These are phyloP conservation scores for Ulvella scutata DNA, from an alignment of 139 green algal species.

Conservation along the genomic window DNA sequence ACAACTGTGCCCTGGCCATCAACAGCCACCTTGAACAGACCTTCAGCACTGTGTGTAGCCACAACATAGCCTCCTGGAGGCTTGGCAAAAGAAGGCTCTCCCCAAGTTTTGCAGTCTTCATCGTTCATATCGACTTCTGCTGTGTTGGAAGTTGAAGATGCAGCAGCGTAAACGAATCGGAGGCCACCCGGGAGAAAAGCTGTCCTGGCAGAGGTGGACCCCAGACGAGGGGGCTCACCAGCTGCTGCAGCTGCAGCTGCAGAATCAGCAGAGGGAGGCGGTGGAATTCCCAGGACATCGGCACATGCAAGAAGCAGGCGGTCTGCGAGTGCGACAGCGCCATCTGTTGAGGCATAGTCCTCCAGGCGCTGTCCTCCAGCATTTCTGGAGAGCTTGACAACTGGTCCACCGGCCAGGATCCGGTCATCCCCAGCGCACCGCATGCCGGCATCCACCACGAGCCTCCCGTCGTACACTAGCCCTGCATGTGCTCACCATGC, in stretches of 20 bases:
- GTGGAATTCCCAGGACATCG: not conserved
- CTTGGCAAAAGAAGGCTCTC: not conserved
- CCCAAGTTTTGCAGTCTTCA: too few species aligned
- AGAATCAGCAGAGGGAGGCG: not conserved
- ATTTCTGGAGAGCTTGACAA: not conserved
- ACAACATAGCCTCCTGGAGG: not conserved
- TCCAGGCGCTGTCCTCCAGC: not conserved
- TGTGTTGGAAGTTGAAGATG: not conserved
- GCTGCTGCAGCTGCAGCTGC: not conserved
- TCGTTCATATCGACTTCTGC: not conserved
- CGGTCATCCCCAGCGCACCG: not conserved
- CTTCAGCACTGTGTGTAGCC: not conserved
- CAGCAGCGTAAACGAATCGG: not conserved
- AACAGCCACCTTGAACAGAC: constrained; percentile 1
- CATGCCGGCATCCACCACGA: not conserved
- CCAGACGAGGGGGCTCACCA: not conserved
- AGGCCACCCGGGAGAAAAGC: not conserved
- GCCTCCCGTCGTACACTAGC: not conserved
- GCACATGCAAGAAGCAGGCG: not conserved
- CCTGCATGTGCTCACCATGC: too few species aligned
- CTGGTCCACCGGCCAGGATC: not conserved
- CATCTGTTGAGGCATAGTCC: not conserved
- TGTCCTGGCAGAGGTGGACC: not conserved
- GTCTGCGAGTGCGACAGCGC: not conserved
- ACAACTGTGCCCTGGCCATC: not conserved